Evolutionary conservation across 257 asterid genomes (phyloP).

Genomic region (Solanum arcanum): DNA sequence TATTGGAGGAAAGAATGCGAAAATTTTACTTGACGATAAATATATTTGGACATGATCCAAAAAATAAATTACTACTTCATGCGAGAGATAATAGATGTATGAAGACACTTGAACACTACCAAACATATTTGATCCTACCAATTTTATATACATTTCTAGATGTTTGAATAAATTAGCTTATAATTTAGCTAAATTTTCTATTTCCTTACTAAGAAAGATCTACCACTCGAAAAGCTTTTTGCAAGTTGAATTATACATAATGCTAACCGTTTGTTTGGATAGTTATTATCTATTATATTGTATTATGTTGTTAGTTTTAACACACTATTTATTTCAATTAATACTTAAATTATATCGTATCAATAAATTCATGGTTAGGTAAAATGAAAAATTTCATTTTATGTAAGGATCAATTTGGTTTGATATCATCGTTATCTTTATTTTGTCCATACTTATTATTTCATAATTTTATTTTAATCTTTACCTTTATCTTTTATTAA

Average conservation of each 20-base stretch:
- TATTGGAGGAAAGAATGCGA: background rate
- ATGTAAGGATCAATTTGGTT: background rate
- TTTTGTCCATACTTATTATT: too few species aligned
- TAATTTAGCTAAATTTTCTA: background rate
- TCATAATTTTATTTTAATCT: too few species aligned
- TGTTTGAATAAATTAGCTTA: background rate
- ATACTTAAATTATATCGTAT: too few species aligned
- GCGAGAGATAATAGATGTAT: background rate
- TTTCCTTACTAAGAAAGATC: too few species aligned
- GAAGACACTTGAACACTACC: background rate
- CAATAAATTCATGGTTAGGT: background rate
- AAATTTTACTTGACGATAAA: too few species aligned
- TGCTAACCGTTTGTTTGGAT: background rate
- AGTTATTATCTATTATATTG: background rate
- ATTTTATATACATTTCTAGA: background rate
- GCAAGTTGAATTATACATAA: background rate
- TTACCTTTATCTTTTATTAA: too few species aligned
- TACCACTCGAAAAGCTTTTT: background rate
- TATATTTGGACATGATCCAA: too few species aligned
- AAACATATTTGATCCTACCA: too few species aligned
- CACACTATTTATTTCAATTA: too few species aligned
- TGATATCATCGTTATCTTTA: background rate
- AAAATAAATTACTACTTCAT: background rate
- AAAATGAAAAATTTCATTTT: background rate
- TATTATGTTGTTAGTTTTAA: background rate